Conservation (phyloP, 2,329 filamentous ascomycete species). For the Chrysosporium keratinophilum region DNA sequence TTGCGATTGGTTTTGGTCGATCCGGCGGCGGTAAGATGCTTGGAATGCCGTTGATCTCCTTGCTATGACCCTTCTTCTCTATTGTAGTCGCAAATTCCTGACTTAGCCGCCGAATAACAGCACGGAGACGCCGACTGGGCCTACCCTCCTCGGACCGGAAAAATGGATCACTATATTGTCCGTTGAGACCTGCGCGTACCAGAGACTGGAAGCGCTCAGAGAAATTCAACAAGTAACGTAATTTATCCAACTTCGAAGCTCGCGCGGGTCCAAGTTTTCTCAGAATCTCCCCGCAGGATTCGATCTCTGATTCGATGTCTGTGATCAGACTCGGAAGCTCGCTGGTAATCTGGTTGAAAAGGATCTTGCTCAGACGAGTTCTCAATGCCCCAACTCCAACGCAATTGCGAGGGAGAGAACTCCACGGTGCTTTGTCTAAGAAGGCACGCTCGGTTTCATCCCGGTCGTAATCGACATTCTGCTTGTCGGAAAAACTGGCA, state of each 20-base stretch:
- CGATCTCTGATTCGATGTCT: conserved; percentile 23
- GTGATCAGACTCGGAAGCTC: conserved; percentile 20
- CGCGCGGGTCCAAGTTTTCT: conserved; percentile 36
- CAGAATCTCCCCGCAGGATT: conserved; percentile 30
- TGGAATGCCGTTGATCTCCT: not conserved
- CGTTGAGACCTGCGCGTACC: conserved; percentile 25
- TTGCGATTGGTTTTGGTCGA: not conserved
- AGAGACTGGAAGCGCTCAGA: conserved; percentile 31
- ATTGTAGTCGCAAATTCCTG: conserved; percentile 35
- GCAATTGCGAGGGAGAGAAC: conserved; percentile 11
- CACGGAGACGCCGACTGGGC: conserved; percentile 25
- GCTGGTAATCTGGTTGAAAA: conserved; percentile 21
- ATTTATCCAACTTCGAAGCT: conserved; percentile 35
- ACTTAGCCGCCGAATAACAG: conserved; percentile 20
- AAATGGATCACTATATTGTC: conserved; percentile 27
- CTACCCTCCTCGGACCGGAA: conserved; percentile 22
- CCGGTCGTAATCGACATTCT: conserved; percentile 13
- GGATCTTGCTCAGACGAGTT: conserved; percentile 20
- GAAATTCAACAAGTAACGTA: conserved; percentile 33
- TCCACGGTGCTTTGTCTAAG: conserved; percentile 19
- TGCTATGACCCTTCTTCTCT: conserved; percentile 12
- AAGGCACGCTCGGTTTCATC: conserved; percentile 19
- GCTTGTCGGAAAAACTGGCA: conserved; percentile 2
- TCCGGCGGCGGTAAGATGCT: no score
- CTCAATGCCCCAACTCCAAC: conserved; percentile 19